phyloP scores from a whole-genome alignment of 352 stramenopile species.

The Globisporangium paroecandrum region DNA sequence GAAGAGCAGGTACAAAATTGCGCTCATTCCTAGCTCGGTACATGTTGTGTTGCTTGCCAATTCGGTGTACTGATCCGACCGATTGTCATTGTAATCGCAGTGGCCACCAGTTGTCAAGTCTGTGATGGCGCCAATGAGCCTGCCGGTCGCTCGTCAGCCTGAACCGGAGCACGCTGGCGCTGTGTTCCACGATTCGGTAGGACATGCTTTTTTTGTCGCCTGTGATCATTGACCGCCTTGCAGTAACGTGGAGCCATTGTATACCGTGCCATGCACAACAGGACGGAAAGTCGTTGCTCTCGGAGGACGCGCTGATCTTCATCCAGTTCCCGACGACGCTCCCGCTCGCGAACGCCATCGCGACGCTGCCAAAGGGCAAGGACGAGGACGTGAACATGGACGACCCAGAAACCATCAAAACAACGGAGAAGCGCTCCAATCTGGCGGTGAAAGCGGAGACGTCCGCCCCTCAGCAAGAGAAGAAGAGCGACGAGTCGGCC shows the following conservation, averaged over 20 bases:
- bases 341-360: slow-evolving; percentile 51
- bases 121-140: slow-evolving; percentile 78
- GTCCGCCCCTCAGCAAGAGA: not conserved
- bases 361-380: slow-evolving; percentile 25
- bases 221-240: too few species aligned
- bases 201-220: not conserved
- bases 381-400: slow-evolving; percentile 32
- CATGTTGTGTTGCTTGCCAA: not conserved
- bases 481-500: slow-evolving; percentile 6
- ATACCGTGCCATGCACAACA: not conserved
- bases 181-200: slow-evolving; percentile 58
- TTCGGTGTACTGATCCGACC: not conserved
- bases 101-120: slow-evolving; percentile 81
- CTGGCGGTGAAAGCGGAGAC: slow-evolving; percentile 16
- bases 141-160: slow-evolving; percentile 63
- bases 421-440: slow-evolving; percentile 12
- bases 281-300: slow-evolving; percentile 46
- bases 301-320: slow-evolving; percentile 77
- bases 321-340: slow-evolving; percentile 83
- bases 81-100: slow-evolving; percentile 13
- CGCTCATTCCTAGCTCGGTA: not conserved
- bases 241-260: not conserved
- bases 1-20: slow-evolving; percentile 34
- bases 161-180: slow-evolving; percentile 57
- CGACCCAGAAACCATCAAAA: not conserved